A percentile compares a stretch with the other conserved stretches of the same genome.
phyloP scores from a whole-genome alignment of 1,139 yeast species.

The Suhomyces terraborum region DNA sequence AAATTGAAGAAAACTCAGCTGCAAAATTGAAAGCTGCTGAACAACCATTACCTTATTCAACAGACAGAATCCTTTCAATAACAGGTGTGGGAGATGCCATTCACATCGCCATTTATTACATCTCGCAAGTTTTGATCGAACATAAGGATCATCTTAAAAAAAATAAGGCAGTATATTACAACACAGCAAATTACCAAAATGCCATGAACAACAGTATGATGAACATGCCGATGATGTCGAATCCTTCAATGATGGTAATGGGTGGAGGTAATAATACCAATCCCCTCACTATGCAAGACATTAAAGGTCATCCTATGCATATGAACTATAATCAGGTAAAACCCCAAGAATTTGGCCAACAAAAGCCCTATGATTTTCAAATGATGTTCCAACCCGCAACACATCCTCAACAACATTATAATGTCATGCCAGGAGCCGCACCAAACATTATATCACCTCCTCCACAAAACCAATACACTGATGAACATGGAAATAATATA shows the following conservation, averaged over 20 bases:
- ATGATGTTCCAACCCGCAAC: conserved; percentile 47
- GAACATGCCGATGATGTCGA: conserved; percentile 24
- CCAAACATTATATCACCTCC: conserved; percentile 25
- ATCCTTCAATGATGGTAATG: conserved; percentile 23
- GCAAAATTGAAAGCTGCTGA: conserved; percentile 80
- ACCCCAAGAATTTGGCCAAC: conserved; percentile 18
- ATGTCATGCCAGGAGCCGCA: conserved; percentile 19
- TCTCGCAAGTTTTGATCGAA: conserved; percentile 66
- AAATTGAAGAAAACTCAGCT: conserved; percentile 82
- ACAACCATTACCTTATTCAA: conserved; percentile 71
- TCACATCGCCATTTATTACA: conserved; percentile 78
- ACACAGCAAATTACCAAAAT: conserved; percentile 57
- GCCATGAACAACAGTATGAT: conserved; percentile 21
- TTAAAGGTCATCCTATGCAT: conserved; percentile 21
- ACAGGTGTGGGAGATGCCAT: conserved; percentile 86
- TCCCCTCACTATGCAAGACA: conserved; percentile 21
- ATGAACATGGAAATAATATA: conserved; percentile 49
- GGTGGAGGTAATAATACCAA: conserved; percentile 16
- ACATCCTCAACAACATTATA: conserved; percentile 40
- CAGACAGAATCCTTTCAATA: conserved; percentile 73
- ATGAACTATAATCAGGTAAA: conserved; percentile 18
- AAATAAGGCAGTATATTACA: conserved; percentile 59
- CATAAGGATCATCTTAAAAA: conserved; percentile 56
- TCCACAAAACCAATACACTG: conserved; percentile 42
- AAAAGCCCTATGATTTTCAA: conserved; percentile 40